A percentile compares a stretch with the other conserved stretches of the same genome.
These are phyloP conservation scores for Ceraceosorus guamensis DNA, from an alignment of 1,284 basidiomycete genomes.

Conservation along the genomic window DNA sequence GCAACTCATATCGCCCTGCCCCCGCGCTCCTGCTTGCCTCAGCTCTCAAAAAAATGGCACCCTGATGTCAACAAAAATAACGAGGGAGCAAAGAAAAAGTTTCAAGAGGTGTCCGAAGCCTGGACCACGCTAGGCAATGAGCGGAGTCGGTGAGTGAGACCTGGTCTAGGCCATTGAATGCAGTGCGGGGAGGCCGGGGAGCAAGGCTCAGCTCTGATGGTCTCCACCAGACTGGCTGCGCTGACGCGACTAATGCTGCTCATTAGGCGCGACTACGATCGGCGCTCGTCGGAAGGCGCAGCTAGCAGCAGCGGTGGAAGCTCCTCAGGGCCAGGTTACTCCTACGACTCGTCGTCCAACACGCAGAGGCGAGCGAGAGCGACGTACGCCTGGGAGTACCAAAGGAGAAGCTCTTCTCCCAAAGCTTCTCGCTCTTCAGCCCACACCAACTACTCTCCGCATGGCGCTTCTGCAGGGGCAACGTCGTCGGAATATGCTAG, in stretches of 20 bases:
- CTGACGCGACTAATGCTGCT: neutral
- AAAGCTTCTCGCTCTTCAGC: neutral
- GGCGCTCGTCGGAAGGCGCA: neutral
- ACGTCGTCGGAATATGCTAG: neutral
- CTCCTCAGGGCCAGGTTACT: constrained; percentile 9
- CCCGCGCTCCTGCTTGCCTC: neutral
- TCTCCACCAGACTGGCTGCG: neutral
- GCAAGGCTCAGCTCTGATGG: neutral
- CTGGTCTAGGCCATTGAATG: neutral
- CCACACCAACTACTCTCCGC: constrained; percentile 4
- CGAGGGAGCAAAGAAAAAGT: constrained; percentile 34
- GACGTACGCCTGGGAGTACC: constrained; percentile 45
- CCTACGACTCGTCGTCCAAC: constrained; percentile 25
- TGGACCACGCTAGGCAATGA: constrained; percentile 36
- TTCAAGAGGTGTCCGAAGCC: constrained; percentile 45
- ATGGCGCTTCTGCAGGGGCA: constrained; percentile 4
- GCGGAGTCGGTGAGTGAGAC: constrained; percentile 12
- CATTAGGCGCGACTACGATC: constrained; percentile 14
- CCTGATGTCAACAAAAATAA: constrained; percentile 41
- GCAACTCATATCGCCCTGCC: too few relatives aligned
- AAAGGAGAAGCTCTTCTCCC: constrained; percentile 12
- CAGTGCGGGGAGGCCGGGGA: neutral
- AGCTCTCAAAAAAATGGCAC: constrained; percentile 43
- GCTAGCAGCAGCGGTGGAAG: constrained; percentile 15
- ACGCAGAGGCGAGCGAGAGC: constrained; percentile 28